A percentile compares a stretch with the other conserved stretches of the same genome.
Conservation (phyloP, 352 stramenopile genomes). For the Detonula confervacea region DNA sequence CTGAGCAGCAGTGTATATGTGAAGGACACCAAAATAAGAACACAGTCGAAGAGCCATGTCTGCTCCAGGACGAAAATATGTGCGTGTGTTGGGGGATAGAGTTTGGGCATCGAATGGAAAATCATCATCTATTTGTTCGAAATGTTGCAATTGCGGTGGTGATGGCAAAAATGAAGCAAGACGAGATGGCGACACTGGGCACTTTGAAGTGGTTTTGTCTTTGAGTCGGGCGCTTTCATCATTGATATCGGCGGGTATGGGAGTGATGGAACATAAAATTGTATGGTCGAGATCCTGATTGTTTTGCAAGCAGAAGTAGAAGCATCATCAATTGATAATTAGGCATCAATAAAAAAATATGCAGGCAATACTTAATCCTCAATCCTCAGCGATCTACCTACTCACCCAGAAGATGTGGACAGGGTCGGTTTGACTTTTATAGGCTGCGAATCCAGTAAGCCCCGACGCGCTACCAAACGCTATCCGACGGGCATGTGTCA, state of each 20-base stretch:
- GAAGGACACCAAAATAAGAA: constrained; percentile 24
- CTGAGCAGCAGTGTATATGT: constrained; percentile 60
- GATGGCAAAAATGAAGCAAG: constrained; percentile 7
- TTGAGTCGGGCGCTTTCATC: constrained; percentile 3
- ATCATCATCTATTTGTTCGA: constrained; percentile 62
- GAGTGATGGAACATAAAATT: constrained; percentile 55
- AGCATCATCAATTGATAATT: not conserved
- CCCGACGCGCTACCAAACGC: constrained; percentile 5
- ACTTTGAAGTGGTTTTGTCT: constrained; percentile 6
- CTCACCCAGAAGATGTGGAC: constrained; percentile 55
- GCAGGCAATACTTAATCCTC: too few relatives aligned
- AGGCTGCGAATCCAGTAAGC: constrained; percentile 33
- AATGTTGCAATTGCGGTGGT: constrained; percentile 32
- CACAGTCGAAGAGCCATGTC: constrained; percentile 31
- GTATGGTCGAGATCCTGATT: constrained; percentile 55
- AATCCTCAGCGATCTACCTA: too few relatives aligned
- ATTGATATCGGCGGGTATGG: constrained; percentile 25
- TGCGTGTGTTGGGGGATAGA: constrained; percentile 49
- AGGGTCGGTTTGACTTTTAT: constrained; percentile 43
- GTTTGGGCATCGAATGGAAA: constrained; percentile 44
- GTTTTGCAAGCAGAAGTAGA: not conserved
- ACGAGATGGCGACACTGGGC: constrained; percentile 1
- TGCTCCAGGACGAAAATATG: constrained; percentile 54
- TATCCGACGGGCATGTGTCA: constrained; percentile 23
- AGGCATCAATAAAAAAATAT: not conserved